Conservation (phyloP, 2,329 filamentous ascomycete species). For the Stagonosporopsis cucurbitacearum region DNA sequence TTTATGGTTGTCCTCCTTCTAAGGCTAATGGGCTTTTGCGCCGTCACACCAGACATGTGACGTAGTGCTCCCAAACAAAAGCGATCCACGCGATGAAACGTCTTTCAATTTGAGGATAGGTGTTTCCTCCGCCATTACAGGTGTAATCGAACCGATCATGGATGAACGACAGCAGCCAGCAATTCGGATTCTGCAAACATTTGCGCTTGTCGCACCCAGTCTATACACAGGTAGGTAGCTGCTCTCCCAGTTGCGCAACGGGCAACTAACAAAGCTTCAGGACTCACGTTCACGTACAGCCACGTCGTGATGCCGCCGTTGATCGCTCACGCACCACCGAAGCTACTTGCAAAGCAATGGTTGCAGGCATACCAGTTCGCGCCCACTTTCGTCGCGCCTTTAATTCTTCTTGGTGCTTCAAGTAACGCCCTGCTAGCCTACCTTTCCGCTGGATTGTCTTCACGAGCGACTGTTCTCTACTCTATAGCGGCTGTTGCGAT, state of each 20-base stretch:
- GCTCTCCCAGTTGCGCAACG: background rate
- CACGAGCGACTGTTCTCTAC: conserved; percentile 27
- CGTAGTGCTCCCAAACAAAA: conserved; percentile 4
- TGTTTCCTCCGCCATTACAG: background rate
- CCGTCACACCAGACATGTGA: conserved; percentile 13
- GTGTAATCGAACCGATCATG: background rate
- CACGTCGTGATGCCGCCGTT: conserved; percentile 48
- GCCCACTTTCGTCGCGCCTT: conserved; percentile 46
- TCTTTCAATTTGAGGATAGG: background rate
- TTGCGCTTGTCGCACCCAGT: conserved; percentile 33
- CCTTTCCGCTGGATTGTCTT: background rate
- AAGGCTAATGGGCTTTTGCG: background rate
- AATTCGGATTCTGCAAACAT: conserved; percentile 19
- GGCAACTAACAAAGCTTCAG: conserved; percentile 16
- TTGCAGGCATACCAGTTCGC: conserved; percentile 49
- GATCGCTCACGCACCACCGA: conserved; percentile 39
- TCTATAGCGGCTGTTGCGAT: conserved; percentile 34
- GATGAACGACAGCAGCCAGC: background rate
- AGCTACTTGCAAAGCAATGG: conserved; percentile 50
- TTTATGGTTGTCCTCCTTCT: background rate
- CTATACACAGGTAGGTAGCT: conserved; percentile 31
- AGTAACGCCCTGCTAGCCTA: conserved; percentile 43
- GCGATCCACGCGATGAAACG: background rate
- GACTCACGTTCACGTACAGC: conserved; percentile 44
- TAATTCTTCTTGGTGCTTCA: conserved; percentile 43